Evolutionary conservation across 208 protist genomes (phyloP).

Genomic region (Acanthamoeba polyphaga): DNA sequence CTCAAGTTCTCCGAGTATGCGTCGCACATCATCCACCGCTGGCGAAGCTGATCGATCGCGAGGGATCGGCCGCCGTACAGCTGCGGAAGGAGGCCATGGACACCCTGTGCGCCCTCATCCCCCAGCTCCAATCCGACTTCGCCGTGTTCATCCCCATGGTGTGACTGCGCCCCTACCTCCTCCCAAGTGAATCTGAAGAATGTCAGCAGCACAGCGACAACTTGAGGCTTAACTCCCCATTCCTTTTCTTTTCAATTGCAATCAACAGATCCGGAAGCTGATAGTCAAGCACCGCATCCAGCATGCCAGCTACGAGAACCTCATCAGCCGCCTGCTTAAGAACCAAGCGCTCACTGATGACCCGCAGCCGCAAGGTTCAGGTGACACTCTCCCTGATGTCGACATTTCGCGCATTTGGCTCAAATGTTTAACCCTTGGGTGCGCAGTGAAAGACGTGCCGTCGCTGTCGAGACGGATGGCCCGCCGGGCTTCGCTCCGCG

Average conservation of each 20-base stretch:
- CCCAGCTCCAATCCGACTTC: constrained; percentile 91
- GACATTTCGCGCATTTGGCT: no score
- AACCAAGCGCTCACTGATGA: constrained; percentile 82
- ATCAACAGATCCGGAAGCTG: constrained; percentile 81
- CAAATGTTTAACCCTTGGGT: no score
- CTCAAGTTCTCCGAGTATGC: constrained; percentile 89
- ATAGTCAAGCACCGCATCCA: constrained; percentile 83
- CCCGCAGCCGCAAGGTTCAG: not conserved
- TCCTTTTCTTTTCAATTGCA: not conserved
- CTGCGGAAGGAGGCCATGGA: constrained; percentile 82
- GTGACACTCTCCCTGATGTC: not conserved
- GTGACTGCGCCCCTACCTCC: not conserved
- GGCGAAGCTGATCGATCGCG: constrained; percentile 21
- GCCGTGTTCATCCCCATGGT: constrained; percentile 93
- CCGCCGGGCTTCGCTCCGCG: not conserved
- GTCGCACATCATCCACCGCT: constrained; percentile 91
- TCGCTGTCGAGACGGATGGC: not conserved
- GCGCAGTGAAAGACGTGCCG: not conserved
- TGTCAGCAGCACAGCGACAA: not conserved
- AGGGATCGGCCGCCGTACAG: not conserved
- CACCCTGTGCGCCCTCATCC: constrained; percentile 90
- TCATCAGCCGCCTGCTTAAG: constrained; percentile 83
- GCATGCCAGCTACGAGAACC: constrained; percentile 81
- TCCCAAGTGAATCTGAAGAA: not conserved
- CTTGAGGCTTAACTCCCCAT: not conserved